A percentile compares a stretch with the other conserved stretches of the same genome.
Conservation (phyloP, 257 asterid genomes). For the Gardenia jasminoides region DNA sequence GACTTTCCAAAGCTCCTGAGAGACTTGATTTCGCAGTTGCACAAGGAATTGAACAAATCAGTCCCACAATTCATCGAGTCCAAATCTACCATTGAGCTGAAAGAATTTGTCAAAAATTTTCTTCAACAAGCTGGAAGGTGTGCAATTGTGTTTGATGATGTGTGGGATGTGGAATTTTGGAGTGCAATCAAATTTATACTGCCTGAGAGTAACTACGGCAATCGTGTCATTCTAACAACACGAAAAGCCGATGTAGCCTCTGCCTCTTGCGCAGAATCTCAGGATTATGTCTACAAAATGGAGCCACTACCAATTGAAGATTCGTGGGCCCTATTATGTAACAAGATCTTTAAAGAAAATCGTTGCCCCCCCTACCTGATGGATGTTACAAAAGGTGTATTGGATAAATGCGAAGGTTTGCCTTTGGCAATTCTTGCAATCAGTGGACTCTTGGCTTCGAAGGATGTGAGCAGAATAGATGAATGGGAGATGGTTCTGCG, state of each 20-base stretch:
- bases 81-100: not conserved
- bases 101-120: not conserved
- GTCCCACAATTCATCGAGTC: not conserved
- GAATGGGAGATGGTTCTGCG: constrained; percentile 21
- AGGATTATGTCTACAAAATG: not conserved
- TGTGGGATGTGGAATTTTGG: constrained; percentile 15
- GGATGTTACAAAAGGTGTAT: constrained; percentile 6
- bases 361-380: not conserved
- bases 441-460: constrained; percentile 26
- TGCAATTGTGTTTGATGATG: constrained; percentile 25
- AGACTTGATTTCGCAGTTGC: not conserved
- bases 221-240: constrained; percentile 21
- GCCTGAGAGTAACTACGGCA: constrained; percentile 16
- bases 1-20: not conserved
- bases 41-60: not conserved
- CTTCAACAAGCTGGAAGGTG: constrained; percentile 8
- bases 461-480: constrained; percentile 4
- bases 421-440: constrained; percentile 26
- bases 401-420: constrained; percentile 24
- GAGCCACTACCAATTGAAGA: constrained; percentile 9
- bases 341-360: not conserved
- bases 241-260: constrained; percentile 15
- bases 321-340: constrained; percentile 18
- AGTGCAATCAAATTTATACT: constrained; percentile 9
- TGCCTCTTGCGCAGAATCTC: not conserved